Base-by-base conservation (phyloP, 106 monocot species). In the Agapanthus africanus region DNA sequence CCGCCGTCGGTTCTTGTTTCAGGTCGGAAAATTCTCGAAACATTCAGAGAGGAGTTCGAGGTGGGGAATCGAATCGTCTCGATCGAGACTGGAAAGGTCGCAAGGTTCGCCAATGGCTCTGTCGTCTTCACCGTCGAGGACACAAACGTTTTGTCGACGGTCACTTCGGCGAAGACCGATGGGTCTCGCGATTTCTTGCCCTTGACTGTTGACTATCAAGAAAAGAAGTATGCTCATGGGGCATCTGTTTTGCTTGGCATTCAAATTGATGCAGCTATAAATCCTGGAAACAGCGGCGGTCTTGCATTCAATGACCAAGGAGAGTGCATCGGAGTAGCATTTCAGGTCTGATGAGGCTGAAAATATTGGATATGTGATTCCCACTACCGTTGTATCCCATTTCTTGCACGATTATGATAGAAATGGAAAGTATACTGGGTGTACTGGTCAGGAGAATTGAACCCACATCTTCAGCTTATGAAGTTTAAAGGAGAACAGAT, bases 301-400 rank as follows among this genome's bases (percentile, higher is more conserved):
- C n/a, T 5, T 36, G 35, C 36, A 33, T 35, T 18, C 11, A 26
- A 33, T 61, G n/a, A n/a, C 31, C 72, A 46, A 69, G 50, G 37
- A 42, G 57, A 18, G n/a, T 65, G 54, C 32, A 18, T 34, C 33
- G 64, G 94, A 61, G 91, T 95, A 44, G 94, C 94, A 72, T 95
- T 95, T 81, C 94, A 95, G 91, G 67, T 87, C 86, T 56, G 94
- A 88, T 35, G 94, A 95, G 54, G 88, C 85, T 83, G 94, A 95
- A 79, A 95, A 95, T 83, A 95, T 95, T 78, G 94, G 94, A 60
- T 95, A 95, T 88, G 94, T 91, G 18, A 95, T 95, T 76, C 94
- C 94, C 21, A 91, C 91, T 40, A 88, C 94, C 23, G 94, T 95
- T 26, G 94, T 95, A 18, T 91, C 91, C 46, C 94, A 95, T 88